A percentile compares a stretch with the other conserved stretches of the same genome.
These are phyloP conservation scores for Capsicum rhomboideum DNA, from an alignment of 257 asterid genomes.

Conservation along the genomic window DNA sequence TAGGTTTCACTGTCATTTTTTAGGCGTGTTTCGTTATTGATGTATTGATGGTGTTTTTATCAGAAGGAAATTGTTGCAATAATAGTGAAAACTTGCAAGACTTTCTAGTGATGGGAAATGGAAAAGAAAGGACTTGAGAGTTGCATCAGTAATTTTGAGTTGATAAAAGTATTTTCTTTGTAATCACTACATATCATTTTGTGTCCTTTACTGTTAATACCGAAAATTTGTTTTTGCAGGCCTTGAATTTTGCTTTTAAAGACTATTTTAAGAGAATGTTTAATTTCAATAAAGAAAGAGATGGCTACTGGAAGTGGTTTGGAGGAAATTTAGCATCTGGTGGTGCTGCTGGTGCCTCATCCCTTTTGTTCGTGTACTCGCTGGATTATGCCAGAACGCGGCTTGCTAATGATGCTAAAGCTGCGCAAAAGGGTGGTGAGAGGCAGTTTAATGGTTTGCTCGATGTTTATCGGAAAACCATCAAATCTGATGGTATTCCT, in stretches of 20 bases:
- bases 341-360: conserved; percentile 16
- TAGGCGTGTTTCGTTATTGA: too few species aligned
- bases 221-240: not conserved
- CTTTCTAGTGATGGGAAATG: not conserved
- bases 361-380: conserved; percentile 9
- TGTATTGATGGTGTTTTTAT: not conserved
- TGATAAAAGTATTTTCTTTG: not conserved
- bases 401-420: conserved; percentile 16
- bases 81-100: not conserved
- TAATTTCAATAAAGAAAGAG: conserved; percentile 14
- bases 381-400: conserved; percentile 15
- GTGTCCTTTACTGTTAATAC: not conserved
- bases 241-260: conserved; percentile 5
- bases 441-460: conserved; percentile 20
- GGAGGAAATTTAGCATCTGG: conserved; percentile 22
- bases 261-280: conserved; percentile 9
- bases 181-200: not conserved
- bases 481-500: conserved; percentile 19
- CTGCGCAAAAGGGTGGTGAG: conserved; percentile 13
- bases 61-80: not conserved
- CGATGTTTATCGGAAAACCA: conserved; percentile 16
- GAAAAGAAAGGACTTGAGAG: not conserved
- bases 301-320: conserved; percentile 22
- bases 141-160: not conserved
- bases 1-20: not conserved